Evolutionary conservation across 73 alveolate species (phyloP).

Genomic region (Paramecium sexaurelia): DNA sequence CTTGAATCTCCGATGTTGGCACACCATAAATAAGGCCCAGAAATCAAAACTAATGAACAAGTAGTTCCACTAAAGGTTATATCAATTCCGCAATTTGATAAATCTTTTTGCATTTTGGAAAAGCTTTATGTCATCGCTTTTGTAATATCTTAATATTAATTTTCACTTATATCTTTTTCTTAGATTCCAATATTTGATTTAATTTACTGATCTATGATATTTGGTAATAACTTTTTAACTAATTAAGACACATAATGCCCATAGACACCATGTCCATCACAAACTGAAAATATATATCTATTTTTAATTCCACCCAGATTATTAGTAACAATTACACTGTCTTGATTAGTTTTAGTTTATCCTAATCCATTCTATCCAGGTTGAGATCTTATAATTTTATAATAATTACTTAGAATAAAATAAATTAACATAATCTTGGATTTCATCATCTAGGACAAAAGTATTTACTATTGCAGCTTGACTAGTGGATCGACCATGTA

Average conservation of each 20-base stretch:
- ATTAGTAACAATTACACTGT: slow-evolving; percentile 19
- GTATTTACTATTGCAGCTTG: slow-evolving; percentile 14
- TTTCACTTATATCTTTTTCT: slow-evolving; percentile 13
- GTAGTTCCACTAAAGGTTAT: slow-evolving; percentile 74
- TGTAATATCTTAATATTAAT: background rate
- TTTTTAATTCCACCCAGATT: slow-evolving; percentile 20
- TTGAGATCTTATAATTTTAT: background rate
- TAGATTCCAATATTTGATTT: slow-evolving; percentile 2
- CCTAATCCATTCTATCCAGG: slow-evolving; percentile 40
- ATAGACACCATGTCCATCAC: slow-evolving; percentile 88
- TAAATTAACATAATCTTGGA: background rate
- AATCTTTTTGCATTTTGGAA: slow-evolving; percentile 29
- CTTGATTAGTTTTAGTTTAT: slow-evolving; percentile 54
- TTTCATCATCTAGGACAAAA: background rate
- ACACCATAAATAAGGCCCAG: slow-evolving; percentile 69
- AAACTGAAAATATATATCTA: slow-evolving; percentile 55
- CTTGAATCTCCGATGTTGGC: slow-evolving; percentile 79
- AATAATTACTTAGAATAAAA: slow-evolving; percentile 1
- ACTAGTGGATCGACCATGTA: slow-evolving; percentile 48
- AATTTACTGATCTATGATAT: slow-evolving; percentile 5
- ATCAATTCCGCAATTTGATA: slow-evolving; percentile 68
- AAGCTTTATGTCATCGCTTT: background rate
- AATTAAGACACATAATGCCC: slow-evolving; percentile 80
- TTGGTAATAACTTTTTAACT: slow-evolving; percentile 71
- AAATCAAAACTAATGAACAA: slow-evolving; percentile 65